Conservation (phyloP, 2,329 filamentous ascomycete genomes). For the Trichothecium sympodiale region DNA sequence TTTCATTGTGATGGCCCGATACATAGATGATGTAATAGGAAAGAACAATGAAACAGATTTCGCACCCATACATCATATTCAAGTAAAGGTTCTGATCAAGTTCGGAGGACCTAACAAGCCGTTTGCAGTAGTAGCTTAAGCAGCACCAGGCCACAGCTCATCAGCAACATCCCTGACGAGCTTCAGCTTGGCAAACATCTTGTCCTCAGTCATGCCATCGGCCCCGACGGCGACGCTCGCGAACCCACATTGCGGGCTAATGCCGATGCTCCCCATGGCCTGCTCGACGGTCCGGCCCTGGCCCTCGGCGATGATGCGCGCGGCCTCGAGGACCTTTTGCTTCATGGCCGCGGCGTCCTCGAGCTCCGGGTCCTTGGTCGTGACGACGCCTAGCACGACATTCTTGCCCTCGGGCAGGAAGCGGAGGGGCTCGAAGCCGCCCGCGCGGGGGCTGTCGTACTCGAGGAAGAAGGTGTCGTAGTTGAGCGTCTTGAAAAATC, state of each 20-base stretch:
- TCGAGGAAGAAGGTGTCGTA: slow-evolving; percentile 52
- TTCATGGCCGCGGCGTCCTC: slow-evolving; percentile 46
- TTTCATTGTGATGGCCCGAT: no score
- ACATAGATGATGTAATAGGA: no score
- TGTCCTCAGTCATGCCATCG: slow-evolving; percentile 53
- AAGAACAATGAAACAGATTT: no score
- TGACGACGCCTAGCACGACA: slow-evolving; percentile 50
- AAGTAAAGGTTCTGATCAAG: no score
- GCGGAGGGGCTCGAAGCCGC: slow-evolving; percentile 50
- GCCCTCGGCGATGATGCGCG: slow-evolving; percentile 55
- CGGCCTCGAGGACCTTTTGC: slow-evolving; percentile 42
- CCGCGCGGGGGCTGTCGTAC: slow-evolving; percentile 48
- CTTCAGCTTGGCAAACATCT: slow-evolving; percentile 61
- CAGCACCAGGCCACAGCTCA: slow-evolving; percentile 42
- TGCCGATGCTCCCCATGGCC: slow-evolving; percentile 48
- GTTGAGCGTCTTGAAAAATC: slow-evolving; percentile 47
- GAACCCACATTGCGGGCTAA: slow-evolving; percentile 61
- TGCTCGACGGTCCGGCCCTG: slow-evolving; percentile 50
- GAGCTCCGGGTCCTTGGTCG: slow-evolving; percentile 46
- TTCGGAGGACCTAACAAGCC: no score
- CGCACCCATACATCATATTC: no score
- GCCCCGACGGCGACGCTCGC: slow-evolving; percentile 56
- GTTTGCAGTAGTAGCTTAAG: no score
- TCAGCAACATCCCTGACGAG: slow-evolving; percentile 56
- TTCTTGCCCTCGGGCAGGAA: slow-evolving; percentile 50